These are phyloP conservation scores for Fusarium keratoplasticum DNA, from an alignment of 2,329 filamentous ascomycete species.

Conservation along the genomic window DNA sequence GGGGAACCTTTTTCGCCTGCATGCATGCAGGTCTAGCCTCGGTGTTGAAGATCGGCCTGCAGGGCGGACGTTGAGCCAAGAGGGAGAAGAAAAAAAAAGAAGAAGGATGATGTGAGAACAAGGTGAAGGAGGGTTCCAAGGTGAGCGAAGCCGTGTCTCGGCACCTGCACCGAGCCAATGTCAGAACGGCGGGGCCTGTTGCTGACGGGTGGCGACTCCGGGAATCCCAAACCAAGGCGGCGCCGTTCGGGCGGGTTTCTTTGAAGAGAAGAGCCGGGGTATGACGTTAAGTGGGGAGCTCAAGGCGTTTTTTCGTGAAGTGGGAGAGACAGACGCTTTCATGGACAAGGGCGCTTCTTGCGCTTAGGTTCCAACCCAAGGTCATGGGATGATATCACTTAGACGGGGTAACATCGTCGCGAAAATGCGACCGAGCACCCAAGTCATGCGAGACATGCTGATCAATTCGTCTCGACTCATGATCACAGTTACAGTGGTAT, in stretches of 20 bases:
- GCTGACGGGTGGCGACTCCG: conserved; percentile 24
- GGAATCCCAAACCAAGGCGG: conserved; percentile 4
- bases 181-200: conserved; percentile 21
- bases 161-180: conserved; percentile 4
- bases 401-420: neutral
- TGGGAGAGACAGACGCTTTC: neutral
- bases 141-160: neutral
- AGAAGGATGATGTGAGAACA: conserved; percentile 1
- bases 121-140: conserved; percentile 2
- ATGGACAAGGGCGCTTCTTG: conserved; percentile 1
- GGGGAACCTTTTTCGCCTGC: conserved; percentile 1
- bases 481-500: neutral
- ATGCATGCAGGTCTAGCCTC: neutral
- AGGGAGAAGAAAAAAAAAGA: neutral
- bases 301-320: conserved; percentile 26
- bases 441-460: neutral
- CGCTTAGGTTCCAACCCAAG: neutral
- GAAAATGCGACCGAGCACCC: neutral
- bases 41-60: conserved; percentile 15
- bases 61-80: neutral
- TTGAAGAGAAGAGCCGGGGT: conserved; percentile 16
- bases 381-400: neutral
- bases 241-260: conserved; percentile 13
- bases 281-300: conserved; percentile 30
- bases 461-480: neutral